Conservation (phyloP, 805 yeast species). For the Spathaspora arborariae region DNA sequence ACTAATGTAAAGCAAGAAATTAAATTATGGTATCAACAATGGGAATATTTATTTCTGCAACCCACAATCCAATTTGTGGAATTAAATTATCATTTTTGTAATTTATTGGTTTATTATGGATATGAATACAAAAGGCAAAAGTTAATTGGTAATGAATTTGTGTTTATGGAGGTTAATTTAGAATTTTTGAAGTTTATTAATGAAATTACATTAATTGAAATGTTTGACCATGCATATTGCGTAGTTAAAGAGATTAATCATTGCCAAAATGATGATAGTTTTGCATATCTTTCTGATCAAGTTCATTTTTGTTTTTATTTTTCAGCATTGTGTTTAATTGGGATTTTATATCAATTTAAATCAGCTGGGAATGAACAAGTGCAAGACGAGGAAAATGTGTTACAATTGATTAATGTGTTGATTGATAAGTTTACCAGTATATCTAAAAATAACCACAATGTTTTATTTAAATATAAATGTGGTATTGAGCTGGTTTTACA, state of each 20-base stretch:
- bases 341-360: conserved; percentile 8
- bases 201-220: conserved; percentile 13
- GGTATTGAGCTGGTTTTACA: not conserved
- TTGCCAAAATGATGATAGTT: conserved; percentile 50
- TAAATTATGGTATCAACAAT: conserved; percentile 60
- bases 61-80: conserved; percentile 74
- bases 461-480: not conserved
- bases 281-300: conserved; percentile 70
- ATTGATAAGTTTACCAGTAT: not conserved
- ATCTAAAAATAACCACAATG: not conserved
- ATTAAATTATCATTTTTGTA: conserved; percentile 61
- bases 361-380: not conserved
- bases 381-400: not conserved
- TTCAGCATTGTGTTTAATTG: conserved; percentile 35
- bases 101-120: conserved; percentile 46
- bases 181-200: not conserved
- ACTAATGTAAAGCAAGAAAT: conserved; percentile 44
- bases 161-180: not conserved
- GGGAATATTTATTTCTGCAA: conserved; percentile 67
- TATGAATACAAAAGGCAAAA: conserved; percentile 22
- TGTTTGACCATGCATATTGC: conserved; percentile 39
- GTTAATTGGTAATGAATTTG: not conserved
- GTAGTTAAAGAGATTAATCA: conserved; percentile 39
- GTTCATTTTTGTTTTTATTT: conserved; percentile 52
- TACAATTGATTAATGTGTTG: not conserved